Base-by-base conservation (phyloP, 2,329 filamentous ascomycete species). In the Stagonosporopsis rhizophila region DNA sequence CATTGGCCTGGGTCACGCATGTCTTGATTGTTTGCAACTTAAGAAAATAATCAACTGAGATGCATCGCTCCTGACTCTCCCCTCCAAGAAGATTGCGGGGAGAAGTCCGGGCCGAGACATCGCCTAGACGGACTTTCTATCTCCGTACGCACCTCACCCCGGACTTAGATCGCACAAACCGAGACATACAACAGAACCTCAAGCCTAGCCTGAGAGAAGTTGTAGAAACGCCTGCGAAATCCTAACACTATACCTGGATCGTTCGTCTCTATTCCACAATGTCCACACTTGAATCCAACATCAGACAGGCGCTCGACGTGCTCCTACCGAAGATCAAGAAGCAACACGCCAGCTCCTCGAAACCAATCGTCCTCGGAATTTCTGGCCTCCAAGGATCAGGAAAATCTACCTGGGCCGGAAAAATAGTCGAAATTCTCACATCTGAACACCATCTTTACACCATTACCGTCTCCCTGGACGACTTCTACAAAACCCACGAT, bases 341-440 rank as follows among this genome's bases (percentile, higher is more conserved):
- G 2, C 59, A 55, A 40, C 62, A 50, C 19, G n/a, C 65, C 46
- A 37, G 32, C n/a, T 66, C 67, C 2, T 59, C 79, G 47, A 83
- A 83, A 19, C 92, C 92, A 25, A 90, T 96, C 75, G 86, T 96
- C 73, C 83, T 97, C 60, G 94, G 92, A 42, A 84, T 98, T 68
- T 96, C 96, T 68, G 94, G 93, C 58, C 87, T 96, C 25, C 94
- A 97, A 78, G 94, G 94, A 58, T 89, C 91, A 34, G 94, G 94
- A 65, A 97, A 98, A 80, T 96, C 93, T 3, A 96, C 93, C 12
- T 84, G 96, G 68, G 92, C 86, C 73, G 72, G 81, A 51, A 65
- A 54, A 30, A 66, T 75, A 27, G 72, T 75, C 8, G 46, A 66
- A 4, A 53, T 72, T 8, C 60, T 75, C 4, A 54, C 64, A 4